phyloP scores from a whole-genome alignment of 2,329 filamentous ascomycete species.

The Penicillium nordicum region DNA sequence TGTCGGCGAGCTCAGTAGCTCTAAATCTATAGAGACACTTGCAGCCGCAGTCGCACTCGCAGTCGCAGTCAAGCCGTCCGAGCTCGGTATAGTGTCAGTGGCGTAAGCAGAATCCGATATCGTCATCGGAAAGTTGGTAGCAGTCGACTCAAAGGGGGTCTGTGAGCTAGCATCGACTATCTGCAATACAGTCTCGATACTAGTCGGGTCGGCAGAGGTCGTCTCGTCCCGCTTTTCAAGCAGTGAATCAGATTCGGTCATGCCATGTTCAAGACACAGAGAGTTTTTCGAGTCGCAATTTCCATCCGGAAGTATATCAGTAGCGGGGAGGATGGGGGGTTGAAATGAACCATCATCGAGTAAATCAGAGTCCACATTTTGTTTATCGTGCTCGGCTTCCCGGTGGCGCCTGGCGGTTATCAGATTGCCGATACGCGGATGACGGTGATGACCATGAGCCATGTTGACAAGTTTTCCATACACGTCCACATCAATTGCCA shows the following conservation, averaged over 20 bases:
- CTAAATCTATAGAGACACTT: slow-evolving; percentile 1
- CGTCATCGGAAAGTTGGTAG: slow-evolving; percentile 14
- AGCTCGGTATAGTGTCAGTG: slow-evolving; percentile 7
- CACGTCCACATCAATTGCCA: background rate
- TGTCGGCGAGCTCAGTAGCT: slow-evolving; percentile 1
- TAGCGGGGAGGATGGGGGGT: background rate
- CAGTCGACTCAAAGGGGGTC: slow-evolving; percentile 12
- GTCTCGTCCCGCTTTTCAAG: slow-evolving; percentile 17
- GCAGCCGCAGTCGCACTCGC: background rate
- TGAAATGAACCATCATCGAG: background rate
- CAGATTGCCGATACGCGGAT: slow-evolving; percentile 17
- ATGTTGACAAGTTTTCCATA: slow-evolving; percentile 13
- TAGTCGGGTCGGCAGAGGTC: slow-evolving; percentile 1
- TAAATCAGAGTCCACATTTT: background rate
- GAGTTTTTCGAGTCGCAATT: slow-evolving; percentile 11
- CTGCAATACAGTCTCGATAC: slow-evolving; percentile 18
- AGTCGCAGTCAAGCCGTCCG: background rate
- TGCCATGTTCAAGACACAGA: slow-evolving; percentile 3
- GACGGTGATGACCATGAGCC: slow-evolving; percentile 21
- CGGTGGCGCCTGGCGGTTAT: slow-evolving; percentile 15
- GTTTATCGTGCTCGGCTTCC: slow-evolving; percentile 1
- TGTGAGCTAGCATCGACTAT: slow-evolving; percentile 20
- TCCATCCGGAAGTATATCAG: slow-evolving; percentile 6
- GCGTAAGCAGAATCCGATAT: slow-evolving; percentile 13
- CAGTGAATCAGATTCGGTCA: background rate